Conservation (phyloP, 345 rosid genomes). For the Aquilaria sinensis region DNA sequence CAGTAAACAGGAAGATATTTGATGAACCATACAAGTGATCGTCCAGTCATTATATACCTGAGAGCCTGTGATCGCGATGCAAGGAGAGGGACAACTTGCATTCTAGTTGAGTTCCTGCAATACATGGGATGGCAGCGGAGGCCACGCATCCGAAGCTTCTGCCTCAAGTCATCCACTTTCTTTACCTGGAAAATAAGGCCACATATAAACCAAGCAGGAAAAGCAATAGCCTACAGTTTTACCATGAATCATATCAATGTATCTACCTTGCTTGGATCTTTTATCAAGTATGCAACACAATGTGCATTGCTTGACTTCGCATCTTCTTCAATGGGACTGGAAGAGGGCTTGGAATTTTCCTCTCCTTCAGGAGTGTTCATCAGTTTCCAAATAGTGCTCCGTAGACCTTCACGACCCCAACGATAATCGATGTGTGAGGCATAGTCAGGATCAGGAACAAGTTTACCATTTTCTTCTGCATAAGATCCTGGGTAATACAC, state of each 20-base stretch:
- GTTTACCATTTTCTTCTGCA: constrained; percentile 58
- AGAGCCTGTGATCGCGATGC: constrained; percentile 97
- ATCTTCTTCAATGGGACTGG: constrained; percentile 56
- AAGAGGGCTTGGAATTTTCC: constrained; percentile 25
- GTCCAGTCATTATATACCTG: constrained; percentile 34
- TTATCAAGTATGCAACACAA: constrained; percentile 65
- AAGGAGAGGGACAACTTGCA: constrained; percentile 82
- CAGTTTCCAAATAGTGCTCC: constrained; percentile 85
- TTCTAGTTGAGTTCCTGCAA: constrained; percentile 70
- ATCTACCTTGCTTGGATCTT: constrained; percentile 61
- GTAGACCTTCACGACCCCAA: constrained; percentile 87
- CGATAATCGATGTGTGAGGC: constrained; percentile 81
- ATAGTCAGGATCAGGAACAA: constrained; percentile 81
- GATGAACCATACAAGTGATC: too few species aligned
- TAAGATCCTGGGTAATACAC: constrained; percentile 75
- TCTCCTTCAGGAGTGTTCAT: constrained; percentile 60
- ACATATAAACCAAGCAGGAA: constrained; percentile 8
- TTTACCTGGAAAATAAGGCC: constrained; percentile 43
- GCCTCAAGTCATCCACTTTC: constrained; percentile 82
- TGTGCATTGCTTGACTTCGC: constrained; percentile 52
- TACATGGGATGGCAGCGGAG: constrained; percentile 98
- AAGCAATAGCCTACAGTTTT: neutral
- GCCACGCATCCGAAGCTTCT: constrained; percentile 88
- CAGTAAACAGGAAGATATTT: too few species aligned
- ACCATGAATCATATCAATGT: neutral